These are phyloP conservation scores for Tolypocladium tropicale DNA, from an alignment of 2,329 filamentous ascomycete genomes.

Conservation along the genomic window DNA sequence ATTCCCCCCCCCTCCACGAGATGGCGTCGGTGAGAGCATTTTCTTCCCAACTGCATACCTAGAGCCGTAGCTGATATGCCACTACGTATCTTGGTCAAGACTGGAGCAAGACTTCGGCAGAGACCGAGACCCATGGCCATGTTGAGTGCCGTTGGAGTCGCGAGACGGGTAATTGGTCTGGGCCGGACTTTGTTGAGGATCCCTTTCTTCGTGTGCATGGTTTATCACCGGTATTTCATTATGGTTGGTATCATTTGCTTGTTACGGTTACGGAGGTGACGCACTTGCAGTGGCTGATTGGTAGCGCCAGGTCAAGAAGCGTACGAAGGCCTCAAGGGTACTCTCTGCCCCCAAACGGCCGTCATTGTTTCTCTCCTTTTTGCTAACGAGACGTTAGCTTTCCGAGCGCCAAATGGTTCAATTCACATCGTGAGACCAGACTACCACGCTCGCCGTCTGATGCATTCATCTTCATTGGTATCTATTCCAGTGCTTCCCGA, in stretches of 20 bases:
- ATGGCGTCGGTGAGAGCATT: neutral
- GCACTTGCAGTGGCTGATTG: neutral
- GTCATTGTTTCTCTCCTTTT: neutral
- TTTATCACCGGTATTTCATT: conserved; percentile 3
- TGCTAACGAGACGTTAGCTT: neutral
- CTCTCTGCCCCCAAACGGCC: too few species aligned
- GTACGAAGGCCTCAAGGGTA: conserved; percentile 4
- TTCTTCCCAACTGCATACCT: too few species aligned
- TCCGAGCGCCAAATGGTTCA: neutral
- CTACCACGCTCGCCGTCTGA: conserved; percentile 1
- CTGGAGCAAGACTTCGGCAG: neutral
- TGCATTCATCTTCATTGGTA: conserved; percentile 21
- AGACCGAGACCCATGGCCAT: neutral
- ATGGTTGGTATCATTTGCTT: neutral
- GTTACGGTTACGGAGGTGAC: too few species aligned
- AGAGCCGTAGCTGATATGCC: neutral
- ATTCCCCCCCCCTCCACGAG: neutral
- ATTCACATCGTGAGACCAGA: neutral
- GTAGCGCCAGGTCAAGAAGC: conserved; percentile 1
- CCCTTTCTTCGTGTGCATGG: conserved; percentile 3
- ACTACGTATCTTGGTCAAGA: neutral
- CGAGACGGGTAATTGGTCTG: conserved; percentile 1
- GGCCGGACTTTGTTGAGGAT: conserved; percentile 1
- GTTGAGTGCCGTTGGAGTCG: conserved; percentile 1
- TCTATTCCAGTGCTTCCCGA: conserved; percentile 53